Evolutionary conservation across 805 yeast genomes (phyloP).

Genomic region (Soucietia sequanensis): DNA sequence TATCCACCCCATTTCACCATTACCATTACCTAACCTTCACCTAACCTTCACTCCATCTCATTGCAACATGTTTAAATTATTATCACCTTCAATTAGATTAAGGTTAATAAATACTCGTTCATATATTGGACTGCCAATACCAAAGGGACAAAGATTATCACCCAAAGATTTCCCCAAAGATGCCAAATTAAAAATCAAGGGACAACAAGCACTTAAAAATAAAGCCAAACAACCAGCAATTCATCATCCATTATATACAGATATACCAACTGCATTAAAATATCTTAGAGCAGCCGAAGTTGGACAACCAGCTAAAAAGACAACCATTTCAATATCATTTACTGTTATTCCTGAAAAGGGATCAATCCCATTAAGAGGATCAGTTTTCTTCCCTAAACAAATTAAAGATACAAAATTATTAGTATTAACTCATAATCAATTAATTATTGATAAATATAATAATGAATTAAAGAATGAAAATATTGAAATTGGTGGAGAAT

Average conservation of each 20-base stretch:
- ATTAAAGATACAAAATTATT: slow-evolving; percentile 62
- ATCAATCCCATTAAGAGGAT: slow-evolving; percentile 70
- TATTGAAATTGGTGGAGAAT: slow-evolving; percentile 64
- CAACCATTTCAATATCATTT: slow-evolving; percentile 62
- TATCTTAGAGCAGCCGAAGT: slow-evolving; percentile 88
- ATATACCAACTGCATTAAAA: slow-evolving; percentile 67
- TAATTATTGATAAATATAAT: slow-evolving; percentile 50
- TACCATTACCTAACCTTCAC: no score
- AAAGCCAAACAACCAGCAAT: slow-evolving; percentile 38
- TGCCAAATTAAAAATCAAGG: slow-evolving; percentile 20
- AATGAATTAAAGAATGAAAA: slow-evolving; percentile 47
- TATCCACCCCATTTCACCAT: no score
- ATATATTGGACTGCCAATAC: not conserved
- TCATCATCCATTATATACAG: slow-evolving; percentile 65
- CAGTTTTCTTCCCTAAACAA: slow-evolving; percentile 69
- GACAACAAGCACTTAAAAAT: slow-evolving; percentile 20
- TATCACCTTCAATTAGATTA: no score
- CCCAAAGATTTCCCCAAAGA: slow-evolving; percentile 13
- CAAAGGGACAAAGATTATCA: not conserved
- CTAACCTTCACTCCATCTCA: no score
- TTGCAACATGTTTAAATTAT: no score
- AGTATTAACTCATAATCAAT: slow-evolving; percentile 64
- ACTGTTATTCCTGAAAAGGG: slow-evolving; percentile 74
- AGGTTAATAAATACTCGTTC: no score
- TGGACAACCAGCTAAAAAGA: slow-evolving; percentile 71